Percentiles rank a stretch among this genome's conserved stretches.
phyloP scores from a whole-genome alignment of 2,329 filamentous ascomycete species.

The Aplosporella prunicola region DNA sequence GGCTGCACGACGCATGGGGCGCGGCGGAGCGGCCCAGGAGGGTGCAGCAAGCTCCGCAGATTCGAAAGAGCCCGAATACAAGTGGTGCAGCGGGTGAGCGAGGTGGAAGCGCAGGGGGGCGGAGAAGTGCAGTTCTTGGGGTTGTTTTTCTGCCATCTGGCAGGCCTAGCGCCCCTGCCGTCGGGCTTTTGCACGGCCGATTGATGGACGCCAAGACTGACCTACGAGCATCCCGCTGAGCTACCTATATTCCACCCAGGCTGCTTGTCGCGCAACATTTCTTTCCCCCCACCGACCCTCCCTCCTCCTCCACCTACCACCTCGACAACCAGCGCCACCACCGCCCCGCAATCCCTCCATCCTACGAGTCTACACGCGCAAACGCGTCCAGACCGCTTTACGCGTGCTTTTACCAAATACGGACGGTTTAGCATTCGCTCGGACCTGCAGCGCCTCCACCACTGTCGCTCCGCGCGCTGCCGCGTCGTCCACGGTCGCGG shows the following conservation, averaged over 20 bases:
- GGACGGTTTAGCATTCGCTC: too few relatives aligned
- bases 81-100: neutral
- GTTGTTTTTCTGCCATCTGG: constrained; percentile 7
- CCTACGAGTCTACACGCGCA: neutral
- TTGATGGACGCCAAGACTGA: constrained; percentile 3
- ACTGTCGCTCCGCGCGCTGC: constrained; percentile 11
- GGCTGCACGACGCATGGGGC: neutral
- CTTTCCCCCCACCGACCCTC: neutral
- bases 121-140: constrained; percentile 2
- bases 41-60: neutral
- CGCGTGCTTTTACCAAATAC: too few relatives aligned
- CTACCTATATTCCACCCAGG: constrained; percentile 5
- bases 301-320: constrained; percentile 22
- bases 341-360: constrained; percentile 13
- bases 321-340: constrained; percentile 20
- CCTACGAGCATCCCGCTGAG: constrained; percentile 6
- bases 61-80: constrained; percentile 11
- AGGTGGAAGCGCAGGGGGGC: neutral
- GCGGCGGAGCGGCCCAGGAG: neutral
- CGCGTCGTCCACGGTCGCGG: constrained; percentile 6
- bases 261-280: neutral
- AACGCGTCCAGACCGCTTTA: constrained; percentile 6
- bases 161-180: constrained; percentile 7
- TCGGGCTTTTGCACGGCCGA: neutral
- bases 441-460: too few relatives aligned